Conservation (phyloP, 108 stramenopile species). For the Fragilaria radians region DNA sequence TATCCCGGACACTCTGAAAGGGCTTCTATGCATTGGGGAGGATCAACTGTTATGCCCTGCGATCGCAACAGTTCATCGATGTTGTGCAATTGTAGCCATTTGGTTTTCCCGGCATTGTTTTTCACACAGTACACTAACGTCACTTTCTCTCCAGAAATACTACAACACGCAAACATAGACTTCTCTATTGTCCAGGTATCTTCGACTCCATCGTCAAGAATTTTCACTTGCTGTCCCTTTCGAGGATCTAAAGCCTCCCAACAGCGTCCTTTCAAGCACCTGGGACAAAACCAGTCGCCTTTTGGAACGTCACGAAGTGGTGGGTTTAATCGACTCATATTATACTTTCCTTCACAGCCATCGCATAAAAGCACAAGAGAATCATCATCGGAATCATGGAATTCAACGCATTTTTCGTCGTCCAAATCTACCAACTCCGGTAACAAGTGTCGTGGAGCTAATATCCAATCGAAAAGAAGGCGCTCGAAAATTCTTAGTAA, state of each 20-base stretch:
- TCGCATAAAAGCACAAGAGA: constrained; percentile 84
- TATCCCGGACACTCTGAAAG: constrained; percentile 77
- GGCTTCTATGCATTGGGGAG: constrained; percentile 57
- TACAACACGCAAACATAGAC: background rate
- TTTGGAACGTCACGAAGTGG: constrained; percentile 65
- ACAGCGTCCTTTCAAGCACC: constrained; percentile 67
- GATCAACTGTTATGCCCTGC: constrained; percentile 25
- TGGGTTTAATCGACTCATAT: constrained; percentile 68
- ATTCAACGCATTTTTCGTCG: constrained; percentile 79
- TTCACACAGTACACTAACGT: background rate
- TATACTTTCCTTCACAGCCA: constrained; percentile 89
- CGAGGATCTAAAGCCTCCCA: constrained; percentile 79
- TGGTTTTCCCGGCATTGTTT: background rate
- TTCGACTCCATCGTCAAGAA: no score
- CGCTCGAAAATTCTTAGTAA: constrained; percentile 79
- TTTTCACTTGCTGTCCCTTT: constrained; percentile 53
- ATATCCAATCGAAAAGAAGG: constrained; percentile 82
- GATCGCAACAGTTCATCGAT: background rate
- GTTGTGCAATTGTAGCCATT: background rate
- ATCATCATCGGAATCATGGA: constrained; percentile 50
- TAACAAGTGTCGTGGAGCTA: constrained; percentile 49
- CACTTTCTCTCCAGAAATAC: background rate
- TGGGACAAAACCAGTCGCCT: constrained; percentile 86
- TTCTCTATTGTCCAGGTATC: background rate
- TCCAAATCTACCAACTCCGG: constrained; percentile 59